Conservation (phyloP, 768 basidiomycete species). For the Hebeloma cylindrosporum region DNA sequence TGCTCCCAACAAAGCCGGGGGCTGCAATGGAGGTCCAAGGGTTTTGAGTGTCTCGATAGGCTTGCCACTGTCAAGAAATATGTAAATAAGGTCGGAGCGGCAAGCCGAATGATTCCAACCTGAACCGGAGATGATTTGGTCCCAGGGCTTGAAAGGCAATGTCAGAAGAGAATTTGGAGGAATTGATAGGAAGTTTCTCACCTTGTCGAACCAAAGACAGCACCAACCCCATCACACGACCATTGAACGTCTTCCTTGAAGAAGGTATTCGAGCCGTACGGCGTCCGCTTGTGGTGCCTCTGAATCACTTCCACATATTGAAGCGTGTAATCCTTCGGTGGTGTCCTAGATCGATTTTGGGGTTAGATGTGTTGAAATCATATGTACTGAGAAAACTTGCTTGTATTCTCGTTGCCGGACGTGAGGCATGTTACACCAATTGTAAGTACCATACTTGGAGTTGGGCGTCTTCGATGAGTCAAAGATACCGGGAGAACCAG, state of each 20-base stretch:
- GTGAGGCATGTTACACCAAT: conserved; percentile 60
- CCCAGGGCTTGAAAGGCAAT: conserved; percentile 26
- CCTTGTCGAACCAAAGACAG: conserved; percentile 34
- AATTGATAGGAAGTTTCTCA: conserved; percentile 7
- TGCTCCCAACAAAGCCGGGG: conserved; percentile 44
- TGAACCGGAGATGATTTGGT: conserved; percentile 34
- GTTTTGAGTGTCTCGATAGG: conserved; percentile 35
- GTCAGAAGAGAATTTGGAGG: background rate
- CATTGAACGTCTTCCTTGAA: conserved; percentile 47
- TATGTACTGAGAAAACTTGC: conserved; percentile 25
- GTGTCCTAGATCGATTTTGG: conserved; percentile 30
- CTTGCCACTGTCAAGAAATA: conserved; percentile 41
- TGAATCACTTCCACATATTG: conserved; percentile 54
- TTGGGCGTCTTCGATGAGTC: conserved; percentile 40
- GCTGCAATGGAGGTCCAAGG: conserved; percentile 43
- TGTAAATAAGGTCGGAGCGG: background rate
- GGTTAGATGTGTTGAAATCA: background rate
- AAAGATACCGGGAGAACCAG: conserved; percentile 48
- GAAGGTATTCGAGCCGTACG: conserved; percentile 50
- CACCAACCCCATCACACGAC: conserved; percentile 44
- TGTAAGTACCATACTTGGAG: conserved; percentile 43
- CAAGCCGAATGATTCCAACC: conserved; percentile 18
- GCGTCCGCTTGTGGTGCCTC: conserved; percentile 53
- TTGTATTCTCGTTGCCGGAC: conserved; percentile 44
- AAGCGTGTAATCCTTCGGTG: conserved; percentile 34